A percentile compares a stretch with the other conserved stretches of the same genome.
Evolutionary conservation across 768 basidiomycete genomes (phyloP).

Genomic region (Suillus spraguei): DNA sequence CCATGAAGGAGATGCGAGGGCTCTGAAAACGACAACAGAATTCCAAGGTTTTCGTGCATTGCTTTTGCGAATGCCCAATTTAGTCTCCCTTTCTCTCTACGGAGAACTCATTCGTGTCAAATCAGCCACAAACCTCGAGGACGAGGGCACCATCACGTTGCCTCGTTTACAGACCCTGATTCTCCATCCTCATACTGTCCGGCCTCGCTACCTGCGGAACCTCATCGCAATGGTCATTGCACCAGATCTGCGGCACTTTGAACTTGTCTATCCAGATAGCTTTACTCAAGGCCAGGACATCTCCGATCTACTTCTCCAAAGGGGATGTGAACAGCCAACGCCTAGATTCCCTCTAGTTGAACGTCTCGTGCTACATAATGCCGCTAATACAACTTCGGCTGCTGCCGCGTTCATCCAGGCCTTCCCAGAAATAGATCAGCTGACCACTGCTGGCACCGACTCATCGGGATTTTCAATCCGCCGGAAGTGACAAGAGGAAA

Average conservation of each 20-base stretch:
- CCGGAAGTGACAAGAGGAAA: background rate
- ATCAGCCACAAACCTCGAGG: conserved; percentile 13
- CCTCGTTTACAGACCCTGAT: conserved; percentile 33
- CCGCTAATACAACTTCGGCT: conserved; percentile 25
- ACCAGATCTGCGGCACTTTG: conserved; percentile 33
- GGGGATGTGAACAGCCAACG: background rate
- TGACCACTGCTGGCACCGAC: conserved; percentile 29
- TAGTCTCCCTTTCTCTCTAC: conserved; percentile 29
- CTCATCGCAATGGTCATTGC: conserved; percentile 31
- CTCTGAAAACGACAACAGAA: conserved; percentile 32
- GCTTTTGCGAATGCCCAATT: conserved; percentile 23
- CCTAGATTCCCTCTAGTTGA: conserved; percentile 32
- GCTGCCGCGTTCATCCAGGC: conserved; percentile 30
- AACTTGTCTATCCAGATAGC: conserved; percentile 35
- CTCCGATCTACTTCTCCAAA: conserved; percentile 26
- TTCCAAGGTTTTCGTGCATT: conserved; percentile 28
- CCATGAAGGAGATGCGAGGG: conserved; percentile 29
- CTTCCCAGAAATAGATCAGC: conserved; percentile 24
- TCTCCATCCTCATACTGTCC: conserved; percentile 31
- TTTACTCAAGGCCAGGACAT: conserved; percentile 30
- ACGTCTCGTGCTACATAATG: conserved; percentile 29
- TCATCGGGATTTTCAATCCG: conserved; percentile 25
- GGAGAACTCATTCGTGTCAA: conserved; percentile 33
- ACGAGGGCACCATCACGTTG: conserved; percentile 18
- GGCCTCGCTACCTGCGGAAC: conserved; percentile 35